Evolutionary conservation across 805 yeast genomes (phyloP).

Genomic region (Sungouiella thailandica): DNA sequence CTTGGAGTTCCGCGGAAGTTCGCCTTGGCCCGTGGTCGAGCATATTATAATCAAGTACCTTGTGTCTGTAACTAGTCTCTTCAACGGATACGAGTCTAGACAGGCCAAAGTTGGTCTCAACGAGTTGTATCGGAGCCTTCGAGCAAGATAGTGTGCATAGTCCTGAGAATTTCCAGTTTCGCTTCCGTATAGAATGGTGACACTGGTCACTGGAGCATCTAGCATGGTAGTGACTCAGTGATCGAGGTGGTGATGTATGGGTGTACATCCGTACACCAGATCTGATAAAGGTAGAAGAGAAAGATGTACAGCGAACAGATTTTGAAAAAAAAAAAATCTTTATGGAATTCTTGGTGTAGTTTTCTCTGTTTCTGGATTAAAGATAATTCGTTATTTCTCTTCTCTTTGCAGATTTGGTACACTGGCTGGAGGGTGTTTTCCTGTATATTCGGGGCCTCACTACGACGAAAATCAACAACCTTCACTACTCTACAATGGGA

Average conservation of each 20-base stretch:
- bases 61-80: slow-evolving; percentile 45
- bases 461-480: slow-evolving; percentile 2
- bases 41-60: slow-evolving; percentile 53
- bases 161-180: slow-evolving; percentile 93
- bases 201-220: slow-evolving; percentile 3
- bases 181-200: slow-evolving; percentile 77
- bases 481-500: slow-evolving; percentile 7
- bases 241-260: neutral
- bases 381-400: too few relatives aligned
- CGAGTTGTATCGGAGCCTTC: slow-evolving; percentile 49
- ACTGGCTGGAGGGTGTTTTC: neutral
- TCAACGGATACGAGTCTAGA: slow-evolving; percentile 58
- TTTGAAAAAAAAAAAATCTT: too few relatives aligned
- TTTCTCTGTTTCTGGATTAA: too few relatives aligned
- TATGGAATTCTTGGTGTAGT: too few relatives aligned
- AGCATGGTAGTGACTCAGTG: neutral
- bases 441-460: neutral
- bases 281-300: too few relatives aligned
- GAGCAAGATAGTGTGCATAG: slow-evolving; percentile 61
- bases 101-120: slow-evolving; percentile 45
- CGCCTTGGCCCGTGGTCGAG: slow-evolving; percentile 96
- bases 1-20: slow-evolving; percentile 71
- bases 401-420: too few relatives aligned
- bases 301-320: too few relatives aligned
- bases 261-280: neutral